Evolutionary conservation across 495 filamentous ascomycete species (phyloP).

Genomic region (Podospora tetraspora): DNA sequence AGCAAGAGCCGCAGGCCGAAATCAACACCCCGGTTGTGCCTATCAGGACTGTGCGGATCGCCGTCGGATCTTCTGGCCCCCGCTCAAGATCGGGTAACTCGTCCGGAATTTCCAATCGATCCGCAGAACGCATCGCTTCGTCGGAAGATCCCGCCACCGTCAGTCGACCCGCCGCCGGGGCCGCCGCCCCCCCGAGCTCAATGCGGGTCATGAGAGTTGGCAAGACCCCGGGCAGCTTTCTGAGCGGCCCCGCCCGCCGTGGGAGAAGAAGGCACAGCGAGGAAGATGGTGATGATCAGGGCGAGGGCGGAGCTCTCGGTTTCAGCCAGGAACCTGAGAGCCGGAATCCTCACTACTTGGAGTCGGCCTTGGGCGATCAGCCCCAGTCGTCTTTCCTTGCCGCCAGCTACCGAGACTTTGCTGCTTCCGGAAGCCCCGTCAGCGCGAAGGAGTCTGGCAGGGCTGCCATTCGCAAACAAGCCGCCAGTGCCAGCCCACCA

Average conservation of each 20-base stretch:
- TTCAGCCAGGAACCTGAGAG: conserved; percentile 35
- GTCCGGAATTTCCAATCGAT: conserved; percentile 33
- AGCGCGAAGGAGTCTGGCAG: conserved; percentile 34
- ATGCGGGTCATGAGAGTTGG: conserved; percentile 68
- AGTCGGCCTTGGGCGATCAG: conserved; percentile 28
- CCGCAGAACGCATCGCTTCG: conserved; percentile 30
- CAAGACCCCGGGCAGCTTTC: conserved; percentile 64
- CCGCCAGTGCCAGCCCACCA: conserved; percentile 19
- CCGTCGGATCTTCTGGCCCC: conserved; percentile 40
- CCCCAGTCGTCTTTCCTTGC: conserved; percentile 34
- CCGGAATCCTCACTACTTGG: conserved; percentile 34
- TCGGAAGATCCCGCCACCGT: conserved; percentile 40
- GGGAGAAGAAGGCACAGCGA: conserved; percentile 70
- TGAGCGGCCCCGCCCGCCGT: conserved; percentile 68
- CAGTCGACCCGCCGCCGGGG: conserved; percentile 46
- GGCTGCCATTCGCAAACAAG: conserved; percentile 30
- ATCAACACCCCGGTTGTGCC: conserved; percentile 64
- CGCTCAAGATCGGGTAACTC: conserved; percentile 36
- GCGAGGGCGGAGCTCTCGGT: conserved; percentile 30
- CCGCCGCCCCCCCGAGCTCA: conserved; percentile 57
- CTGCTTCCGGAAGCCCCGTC: conserved; percentile 42
- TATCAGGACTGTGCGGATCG: conserved; percentile 59
- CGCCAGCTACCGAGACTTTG: conserved; percentile 35
- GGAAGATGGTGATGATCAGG: conserved; percentile 51
- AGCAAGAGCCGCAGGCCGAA: conserved; percentile 31